These are phyloP conservation scores for Marchantia paleacea DNA, from an alignment of 225 moss, liverwort and hornwort species.

Conservation along the genomic window DNA sequence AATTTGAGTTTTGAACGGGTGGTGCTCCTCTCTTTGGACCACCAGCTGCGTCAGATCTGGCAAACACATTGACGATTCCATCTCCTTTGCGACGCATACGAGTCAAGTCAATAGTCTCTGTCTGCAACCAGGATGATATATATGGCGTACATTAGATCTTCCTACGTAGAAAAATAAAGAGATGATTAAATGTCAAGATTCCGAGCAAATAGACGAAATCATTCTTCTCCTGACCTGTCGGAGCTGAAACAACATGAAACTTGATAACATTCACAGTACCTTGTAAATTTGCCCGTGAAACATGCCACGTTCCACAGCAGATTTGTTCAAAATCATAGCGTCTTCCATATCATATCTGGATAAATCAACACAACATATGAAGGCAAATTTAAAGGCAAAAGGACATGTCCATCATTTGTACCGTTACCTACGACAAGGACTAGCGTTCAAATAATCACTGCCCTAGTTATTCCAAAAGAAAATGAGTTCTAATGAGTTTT, in stretches of 20 bases:
- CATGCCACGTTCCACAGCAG: slow-evolving; percentile 91
- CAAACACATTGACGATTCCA: slow-evolving; percentile 81
- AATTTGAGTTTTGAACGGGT: slow-evolving; percentile 48
- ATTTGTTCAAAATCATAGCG: slow-evolving; percentile 98
- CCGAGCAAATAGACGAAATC: not conserved
- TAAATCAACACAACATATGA: not conserved
- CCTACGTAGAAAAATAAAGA: not conserved
- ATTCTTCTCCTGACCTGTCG: not conserved
- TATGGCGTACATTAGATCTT: not conserved
- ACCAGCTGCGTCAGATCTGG: slow-evolving; percentile 49
- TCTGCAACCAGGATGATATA: slow-evolving; percentile 41
- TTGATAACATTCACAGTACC: slow-evolving; percentile 35
- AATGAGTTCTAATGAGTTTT: slow-evolving; percentile 6
- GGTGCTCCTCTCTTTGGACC: slow-evolving; percentile 44
- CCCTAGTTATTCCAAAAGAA: not conserved
- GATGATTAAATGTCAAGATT: not conserved
- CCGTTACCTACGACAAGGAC: not conserved
- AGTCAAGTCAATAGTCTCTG: slow-evolving; percentile 84
- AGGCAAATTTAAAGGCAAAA: too few species aligned
- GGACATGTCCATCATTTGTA: too few species aligned
- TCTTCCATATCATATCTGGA: slow-evolving; percentile 98
- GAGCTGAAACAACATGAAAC: not conserved
- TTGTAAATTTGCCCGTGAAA: slow-evolving; percentile 97
- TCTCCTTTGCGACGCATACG: slow-evolving; percentile 80
- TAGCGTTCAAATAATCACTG: not conserved